Percentiles rank a stretch among this genome's conserved stretches.
phyloP scores from a whole-genome alignment of 31 red algal genomes.

The Odonthalia washingtoniensis region DNA sequence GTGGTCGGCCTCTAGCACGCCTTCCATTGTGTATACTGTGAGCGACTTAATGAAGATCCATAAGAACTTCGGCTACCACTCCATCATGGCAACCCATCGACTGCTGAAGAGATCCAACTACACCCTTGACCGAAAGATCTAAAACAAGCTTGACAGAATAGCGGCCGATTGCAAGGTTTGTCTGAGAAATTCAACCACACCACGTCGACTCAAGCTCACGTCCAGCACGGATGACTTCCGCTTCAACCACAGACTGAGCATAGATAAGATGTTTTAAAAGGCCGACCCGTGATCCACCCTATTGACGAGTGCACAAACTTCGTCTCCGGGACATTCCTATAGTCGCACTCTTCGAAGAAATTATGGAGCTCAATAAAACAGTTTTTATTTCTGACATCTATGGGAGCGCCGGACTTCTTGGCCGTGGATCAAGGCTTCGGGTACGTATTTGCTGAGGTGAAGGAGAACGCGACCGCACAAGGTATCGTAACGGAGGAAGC shows the following conservation, averaged over 20 bases:
- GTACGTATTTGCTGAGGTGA: not conserved
- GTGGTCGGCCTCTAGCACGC: not conserved
- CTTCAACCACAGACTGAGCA: not conserved
- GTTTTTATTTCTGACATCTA: not conserved
- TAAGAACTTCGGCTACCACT: not conserved
- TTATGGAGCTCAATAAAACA: not conserved
- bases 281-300: not conserved
- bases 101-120: not conserved
- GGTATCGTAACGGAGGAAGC: not conserved
- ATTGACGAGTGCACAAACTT: not conserved
- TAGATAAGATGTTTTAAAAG: not conserved
- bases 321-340: not conserved
- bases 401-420: not conserved
- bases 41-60: not conserved
- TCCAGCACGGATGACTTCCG: no score
- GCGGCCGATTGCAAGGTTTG: not conserved
- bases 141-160: not conserved
- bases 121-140: not conserved
- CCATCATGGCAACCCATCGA: not conserved
- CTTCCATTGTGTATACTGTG: not conserved
- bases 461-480: not conserved
- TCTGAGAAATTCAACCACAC: not conserved
- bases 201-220: not conserved
- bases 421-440: not conserved
- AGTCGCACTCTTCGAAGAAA: not conserved